Evolutionary conservation across 345 rosid genomes (phyloP).

Genomic region (Eucalyptus sideroxylon): DNA sequence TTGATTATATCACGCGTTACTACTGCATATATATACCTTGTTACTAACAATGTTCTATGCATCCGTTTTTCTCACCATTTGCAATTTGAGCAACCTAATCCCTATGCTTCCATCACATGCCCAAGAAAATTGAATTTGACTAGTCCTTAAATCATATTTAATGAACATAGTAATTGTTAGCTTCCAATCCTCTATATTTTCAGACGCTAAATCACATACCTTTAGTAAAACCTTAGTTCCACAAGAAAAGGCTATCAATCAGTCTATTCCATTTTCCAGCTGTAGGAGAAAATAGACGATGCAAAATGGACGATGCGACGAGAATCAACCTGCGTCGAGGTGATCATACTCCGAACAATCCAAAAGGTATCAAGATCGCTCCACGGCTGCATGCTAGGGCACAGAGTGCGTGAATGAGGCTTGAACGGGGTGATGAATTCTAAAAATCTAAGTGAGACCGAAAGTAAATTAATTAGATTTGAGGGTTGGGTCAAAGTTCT

Average conservation of each 20-base stretch:
- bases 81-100: not conserved
- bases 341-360: not conserved
- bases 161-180: not conserved
- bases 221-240: not conserved
- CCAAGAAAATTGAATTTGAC: not conserved
- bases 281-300: not conserved
- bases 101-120: not conserved
- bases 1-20: not conserved
- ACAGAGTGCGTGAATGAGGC: not conserved
- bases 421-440: not conserved
- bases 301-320: not conserved
- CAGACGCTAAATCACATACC: not conserved
- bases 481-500: not conserved
- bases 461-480: not conserved
- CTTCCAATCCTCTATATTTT: not conserved
- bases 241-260: not conserved
- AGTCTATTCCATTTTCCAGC: not conserved
- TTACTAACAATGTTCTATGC: not conserved
- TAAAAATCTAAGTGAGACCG: not conserved
- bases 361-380: not conserved
- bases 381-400: not conserved
- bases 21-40: not conserved
- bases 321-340: not conserved
- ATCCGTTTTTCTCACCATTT: not conserved
- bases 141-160: not conserved